Percentiles rank a stretch among this genome's conserved stretches.
Conservation (phyloP, 1,284 basidiomycete species). For the Wallemia hederae region DNA sequence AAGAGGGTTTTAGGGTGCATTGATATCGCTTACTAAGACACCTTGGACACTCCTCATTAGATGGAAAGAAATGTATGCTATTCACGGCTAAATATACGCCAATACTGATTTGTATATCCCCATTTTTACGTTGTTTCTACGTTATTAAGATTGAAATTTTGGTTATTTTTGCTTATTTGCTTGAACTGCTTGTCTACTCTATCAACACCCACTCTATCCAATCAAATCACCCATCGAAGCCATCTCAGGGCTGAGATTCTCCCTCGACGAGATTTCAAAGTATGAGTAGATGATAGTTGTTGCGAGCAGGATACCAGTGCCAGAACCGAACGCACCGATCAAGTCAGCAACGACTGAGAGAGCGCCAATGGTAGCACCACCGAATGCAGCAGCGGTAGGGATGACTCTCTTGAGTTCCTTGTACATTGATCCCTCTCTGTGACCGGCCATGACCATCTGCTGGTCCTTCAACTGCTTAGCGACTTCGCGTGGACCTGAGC, state of each 20-base stretch:
- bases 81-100: too few relatives aligned
- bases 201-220: background rate
- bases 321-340: slow-evolving; percentile 81
- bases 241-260: slow-evolving; percentile 20
- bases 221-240: slow-evolving; percentile 19
- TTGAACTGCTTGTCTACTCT: too few relatives aligned
- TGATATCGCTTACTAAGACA: background rate
- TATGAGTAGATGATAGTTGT: slow-evolving; percentile 74
- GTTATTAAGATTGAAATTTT: background rate
- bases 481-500: slow-evolving; percentile 75
- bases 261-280: slow-evolving; percentile 23
- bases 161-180: background rate
- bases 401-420: slow-evolving; percentile 96
- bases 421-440: slow-evolving; percentile 91
- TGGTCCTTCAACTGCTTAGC: slow-evolving; percentile 98
- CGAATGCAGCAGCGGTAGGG: slow-evolving; percentile 86
- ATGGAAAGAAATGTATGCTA: background rate
- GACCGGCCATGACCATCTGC: slow-evolving; percentile 94
- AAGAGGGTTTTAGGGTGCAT: background rate
- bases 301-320: slow-evolving; percentile 91
- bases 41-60: background rate
- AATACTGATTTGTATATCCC: background rate
- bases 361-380: slow-evolving; percentile 77
- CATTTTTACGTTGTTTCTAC: too few relatives aligned
- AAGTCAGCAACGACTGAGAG: slow-evolving; percentile 87